Percentiles rank a stretch among this genome's conserved stretches.
These are phyloP conservation scores for Dalbergia oliveri DNA, from an alignment of 306 rosid species.

Conservation along the genomic window DNA sequence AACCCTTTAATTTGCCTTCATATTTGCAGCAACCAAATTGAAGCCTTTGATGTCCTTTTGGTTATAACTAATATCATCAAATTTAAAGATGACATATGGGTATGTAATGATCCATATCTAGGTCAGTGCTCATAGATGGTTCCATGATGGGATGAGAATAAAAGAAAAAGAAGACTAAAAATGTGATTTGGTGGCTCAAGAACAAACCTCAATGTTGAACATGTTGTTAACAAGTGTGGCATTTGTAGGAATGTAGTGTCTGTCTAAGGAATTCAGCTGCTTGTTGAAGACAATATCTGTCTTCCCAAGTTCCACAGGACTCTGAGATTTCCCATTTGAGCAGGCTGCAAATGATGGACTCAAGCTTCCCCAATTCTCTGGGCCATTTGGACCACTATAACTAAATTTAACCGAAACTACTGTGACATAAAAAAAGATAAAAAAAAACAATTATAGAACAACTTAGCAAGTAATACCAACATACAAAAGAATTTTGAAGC, in stretches of 20 bases:
- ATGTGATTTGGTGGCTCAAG: background rate
- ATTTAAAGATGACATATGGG: background rate
- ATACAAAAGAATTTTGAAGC: background rate
- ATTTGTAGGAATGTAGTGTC: constrained; percentile 57
- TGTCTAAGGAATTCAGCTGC: constrained; percentile 49
- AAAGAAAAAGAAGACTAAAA: background rate
- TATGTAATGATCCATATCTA: background rate
- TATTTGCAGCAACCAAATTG: background rate
- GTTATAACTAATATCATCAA: background rate
- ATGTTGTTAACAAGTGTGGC: constrained; percentile 73
- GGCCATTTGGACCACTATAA: constrained; percentile 69
- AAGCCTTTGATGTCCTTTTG: background rate
- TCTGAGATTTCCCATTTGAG: constrained; percentile 69
- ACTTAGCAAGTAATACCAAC: background rate
- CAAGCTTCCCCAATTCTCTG: constrained; percentile 74
- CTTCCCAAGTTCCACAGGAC: constrained; percentile 68
- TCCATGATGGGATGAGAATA: background rate
- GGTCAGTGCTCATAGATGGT: background rate
- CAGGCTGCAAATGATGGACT: constrained; percentile 62
- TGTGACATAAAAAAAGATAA: background rate
- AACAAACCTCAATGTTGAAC: constrained; percentile 78
- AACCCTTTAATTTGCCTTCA: background rate
- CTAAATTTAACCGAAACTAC: constrained; percentile 49
- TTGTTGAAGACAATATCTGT: constrained; percentile 26
- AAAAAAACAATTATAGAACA: background rate